A percentile compares a stretch with the other conserved stretches of the same genome.
These are phyloP conservation scores for Rhododendron griersonianum DNA, from an alignment of 148 eudicot species.

Conservation along the genomic window DNA sequence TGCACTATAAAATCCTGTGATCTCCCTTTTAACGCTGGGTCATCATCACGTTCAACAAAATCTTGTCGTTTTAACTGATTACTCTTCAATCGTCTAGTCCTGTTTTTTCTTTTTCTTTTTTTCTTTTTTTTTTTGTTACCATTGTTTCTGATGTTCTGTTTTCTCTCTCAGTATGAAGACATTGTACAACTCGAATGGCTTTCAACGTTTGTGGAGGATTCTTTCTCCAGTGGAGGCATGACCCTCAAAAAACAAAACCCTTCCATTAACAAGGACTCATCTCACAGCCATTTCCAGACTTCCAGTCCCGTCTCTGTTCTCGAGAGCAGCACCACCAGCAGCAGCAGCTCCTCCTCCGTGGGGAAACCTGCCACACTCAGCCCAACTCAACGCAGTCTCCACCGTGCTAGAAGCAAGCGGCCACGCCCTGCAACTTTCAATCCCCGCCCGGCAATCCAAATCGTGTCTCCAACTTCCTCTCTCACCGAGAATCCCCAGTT, in stretches of 20 bases:
- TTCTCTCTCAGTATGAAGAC: constrained; percentile 66
- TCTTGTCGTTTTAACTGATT: neutral
- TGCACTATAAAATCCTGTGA: neutral
- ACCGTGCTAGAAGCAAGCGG: constrained; percentile 82
- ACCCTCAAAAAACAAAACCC: constrained; percentile 39
- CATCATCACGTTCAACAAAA: neutral
- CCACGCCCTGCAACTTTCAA: constrained; percentile 73
- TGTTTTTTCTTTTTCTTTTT: neutral
- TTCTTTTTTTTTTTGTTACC: neutral
- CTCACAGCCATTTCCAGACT: constrained; percentile 49
- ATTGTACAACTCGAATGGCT: constrained; percentile 91
- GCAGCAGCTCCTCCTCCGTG: constrained; percentile 49
- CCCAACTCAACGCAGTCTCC: constrained; percentile 38
- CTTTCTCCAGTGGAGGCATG: constrained; percentile 66
- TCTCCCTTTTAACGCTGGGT: neutral
- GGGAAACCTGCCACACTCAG: constrained; percentile 33
- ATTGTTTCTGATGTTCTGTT: neutral
- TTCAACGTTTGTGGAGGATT: constrained; percentile 83
- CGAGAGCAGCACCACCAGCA: constrained; percentile 63
- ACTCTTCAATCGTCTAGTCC: neutral
- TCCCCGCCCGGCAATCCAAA: constrained; percentile 38
- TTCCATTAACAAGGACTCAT: constrained; percentile 21
- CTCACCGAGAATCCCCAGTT: constrained; percentile 13
- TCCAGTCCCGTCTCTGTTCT: constrained; percentile 77
- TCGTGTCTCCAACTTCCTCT: constrained; percentile 39